A percentile compares a stretch with the other conserved stretches of the same genome.
Evolutionary conservation across 345 rosid species (phyloP).

Genomic region (Anastatica hierochuntica): DNA sequence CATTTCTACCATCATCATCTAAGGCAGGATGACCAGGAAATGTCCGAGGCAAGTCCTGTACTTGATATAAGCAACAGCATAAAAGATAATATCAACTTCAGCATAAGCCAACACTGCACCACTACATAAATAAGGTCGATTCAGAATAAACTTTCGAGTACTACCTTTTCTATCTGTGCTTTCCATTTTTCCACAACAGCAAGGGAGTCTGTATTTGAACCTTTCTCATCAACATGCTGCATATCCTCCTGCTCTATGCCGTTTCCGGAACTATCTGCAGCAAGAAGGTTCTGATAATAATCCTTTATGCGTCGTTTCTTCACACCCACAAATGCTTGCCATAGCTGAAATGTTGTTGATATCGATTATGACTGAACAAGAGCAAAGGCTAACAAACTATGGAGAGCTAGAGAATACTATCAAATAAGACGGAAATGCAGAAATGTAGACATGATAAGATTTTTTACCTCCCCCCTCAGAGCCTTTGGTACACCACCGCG

Average conservation of each 20-base stretch:
- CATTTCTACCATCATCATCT: conserved; percentile 96
- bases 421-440: background rate
- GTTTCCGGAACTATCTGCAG: conserved; percentile 42
- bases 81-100: conserved; percentile 12
- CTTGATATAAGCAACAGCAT: conserved; percentile 16
- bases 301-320: conserved; percentile 72
- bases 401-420: conserved; percentile 9
- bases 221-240: conserved; percentile 32
- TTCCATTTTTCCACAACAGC: conserved; percentile 83
- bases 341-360: conserved; percentile 53
- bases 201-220: conserved; percentile 33
- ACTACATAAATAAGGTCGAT: conserved; percentile 12
- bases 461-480: conserved; percentile 87
- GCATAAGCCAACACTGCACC: conserved; percentile 13
- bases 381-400: background rate
- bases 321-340: conserved; percentile 99
- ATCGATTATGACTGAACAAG: conserved; percentile 8
- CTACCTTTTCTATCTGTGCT: conserved; percentile 99
- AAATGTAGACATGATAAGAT: conserved; percentile 8
- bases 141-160: background rate
- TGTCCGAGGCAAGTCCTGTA: conserved; percentile 98
- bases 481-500: conserved; percentile 99
- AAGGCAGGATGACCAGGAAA: conserved; percentile 99
- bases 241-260: conserved; percentile 28
- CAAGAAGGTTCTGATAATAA: conserved; percentile 72